Base-by-base conservation (phyloP, 106 monocot species). In the Ottelia alismoides region DNA sequence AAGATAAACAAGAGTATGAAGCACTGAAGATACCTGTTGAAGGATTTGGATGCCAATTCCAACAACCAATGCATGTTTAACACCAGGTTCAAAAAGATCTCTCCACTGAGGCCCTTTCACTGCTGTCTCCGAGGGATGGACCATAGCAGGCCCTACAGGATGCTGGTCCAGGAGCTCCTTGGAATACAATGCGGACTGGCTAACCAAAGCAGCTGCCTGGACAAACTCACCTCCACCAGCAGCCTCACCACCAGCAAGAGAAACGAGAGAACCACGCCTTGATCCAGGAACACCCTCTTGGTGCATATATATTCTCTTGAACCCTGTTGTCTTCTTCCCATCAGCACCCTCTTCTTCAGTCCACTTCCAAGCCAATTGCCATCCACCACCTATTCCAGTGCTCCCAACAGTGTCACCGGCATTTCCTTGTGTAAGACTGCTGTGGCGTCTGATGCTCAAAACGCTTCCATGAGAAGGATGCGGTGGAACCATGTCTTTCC, bases 391-490 rank as follows among this genome's bases (percentile, higher is more conserved):
- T 19, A 68, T 68, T 21, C 50, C 68, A 40, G 29, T 52, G 25
- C 28, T 45, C 22, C 51, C 47, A 28, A 56, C 16, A 21, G 56
- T 14, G 22, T 65, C 65, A 26, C 59, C 59, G 28, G 2, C 57
- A 31, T 24, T 50, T 6, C 74, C 70, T 3, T 55, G 62, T 55
- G 71, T 64, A 20, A 77, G 52, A 70, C 69, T 85, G 50, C 81
- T 76, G 27, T 71, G 48, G 10, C 70, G 25, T 62, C 69, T 68
- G 69, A 82, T 76, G 45, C 76, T 61, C n/a, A 75, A 47, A 12
- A 46, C 60, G 62, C 71, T 78, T 12, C 65, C 76, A 69, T 76
- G 57, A 29, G 63, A 25, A 58, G 16, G 27, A 25, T 54, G 56
- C 23, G 59, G 67, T 5, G 51, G 61, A 20, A 28, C 45, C 25